These are phyloP conservation scores for Picochlorum sp. DNA, from an alignment of 139 green algal genomes.

Conservation along the genomic window DNA sequence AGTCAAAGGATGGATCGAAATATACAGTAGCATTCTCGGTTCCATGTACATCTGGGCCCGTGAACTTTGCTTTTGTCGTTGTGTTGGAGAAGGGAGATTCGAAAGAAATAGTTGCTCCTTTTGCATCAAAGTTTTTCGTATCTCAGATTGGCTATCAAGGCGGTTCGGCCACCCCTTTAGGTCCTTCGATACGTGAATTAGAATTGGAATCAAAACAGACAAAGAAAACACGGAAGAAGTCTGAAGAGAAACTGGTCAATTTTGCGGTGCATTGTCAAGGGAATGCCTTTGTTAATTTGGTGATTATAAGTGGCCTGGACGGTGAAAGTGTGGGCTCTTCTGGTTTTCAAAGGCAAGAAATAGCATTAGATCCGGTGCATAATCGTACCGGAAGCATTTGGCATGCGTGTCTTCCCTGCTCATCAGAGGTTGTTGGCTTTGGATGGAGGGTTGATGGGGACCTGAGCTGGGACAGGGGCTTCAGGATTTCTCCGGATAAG, in stretches of 20 bases:
- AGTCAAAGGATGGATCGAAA: neutral
- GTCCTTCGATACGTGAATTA: too few species aligned
- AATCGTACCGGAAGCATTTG: constrained; percentile 49
- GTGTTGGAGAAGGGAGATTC: neutral
- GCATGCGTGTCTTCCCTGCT: constrained; percentile 30
- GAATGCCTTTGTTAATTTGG: constrained; percentile 36
- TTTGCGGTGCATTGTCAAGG: constrained; percentile 48
- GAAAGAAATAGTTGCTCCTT: neutral
- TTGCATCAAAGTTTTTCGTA: constrained; percentile 4
- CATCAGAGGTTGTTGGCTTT: constrained; percentile 40
- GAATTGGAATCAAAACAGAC: too few species aligned
- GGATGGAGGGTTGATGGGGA: constrained; percentile 47
- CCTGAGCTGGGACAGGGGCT: constrained; percentile 35
- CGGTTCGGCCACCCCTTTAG: neutral
- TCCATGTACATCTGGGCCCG: constrained; percentile 6
- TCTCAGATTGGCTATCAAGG: constrained; percentile 2
- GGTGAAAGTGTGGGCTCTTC: neutral
- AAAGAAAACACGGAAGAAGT: neutral
- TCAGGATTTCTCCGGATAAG: constrained; percentile 43
- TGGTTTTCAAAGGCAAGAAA: constrained; percentile 20
- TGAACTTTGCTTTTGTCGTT: constrained; percentile 17
- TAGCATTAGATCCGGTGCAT: constrained; percentile 42
- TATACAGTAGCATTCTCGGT: constrained; percentile 3
- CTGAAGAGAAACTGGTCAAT: constrained; percentile 26
- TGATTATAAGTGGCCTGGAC: constrained; percentile 21